Base-by-base conservation (phyloP, 306 rosid genomes). In the Vicia villosa region DNA sequence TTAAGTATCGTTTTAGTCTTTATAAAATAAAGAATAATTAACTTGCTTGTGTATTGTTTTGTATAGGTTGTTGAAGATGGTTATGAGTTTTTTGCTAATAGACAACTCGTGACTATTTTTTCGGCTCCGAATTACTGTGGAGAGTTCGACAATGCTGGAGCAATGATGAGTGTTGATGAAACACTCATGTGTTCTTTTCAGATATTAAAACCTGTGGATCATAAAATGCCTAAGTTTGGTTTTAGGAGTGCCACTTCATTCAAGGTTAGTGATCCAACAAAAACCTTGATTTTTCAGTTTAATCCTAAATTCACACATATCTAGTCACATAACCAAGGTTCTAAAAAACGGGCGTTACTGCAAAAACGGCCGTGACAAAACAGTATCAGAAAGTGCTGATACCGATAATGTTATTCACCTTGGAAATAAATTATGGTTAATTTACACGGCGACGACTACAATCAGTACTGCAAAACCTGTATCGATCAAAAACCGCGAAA, bases 81-180 rank as follows among this genome's bases (percentile, higher is more conserved):
- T 45, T 81, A 81, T 56, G 79, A 81, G 24, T 76, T 81, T 72
- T 81, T 81, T 73, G 82, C 82, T 32, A 60, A 81, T 65, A 73
- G 79, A 36, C 85, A 81, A 60, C 85, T 81, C 38, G 85, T 81
- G 63, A 76, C 85, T 2, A 73, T 81, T 28, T 81, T 81, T 58
- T 80, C 83, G 37, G 83, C 83, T 11, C 83, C 83, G 10, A 80
- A 80, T 55, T 80, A 80, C 36, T 76, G 81, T 73, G 79, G 85
- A 46, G 79, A 77, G 32, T 76, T 76, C 68, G 81, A 81, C 47
- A 76, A 77, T 81, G 79, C 76, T 72, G 85, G 81, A 10, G 78
- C 81, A 20, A 71, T 81, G 82, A 77, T 81, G 85, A 67, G 21
- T 36, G 85, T 81, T 17, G 80, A 81, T 68, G 82, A 81, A 38